Percentiles rank a stretch among this genome's conserved stretches.
These are phyloP conservation scores for Phytophthora podocarpi DNA, from an alignment of 352 stramenopile species.

Conservation along the genomic window DNA sequence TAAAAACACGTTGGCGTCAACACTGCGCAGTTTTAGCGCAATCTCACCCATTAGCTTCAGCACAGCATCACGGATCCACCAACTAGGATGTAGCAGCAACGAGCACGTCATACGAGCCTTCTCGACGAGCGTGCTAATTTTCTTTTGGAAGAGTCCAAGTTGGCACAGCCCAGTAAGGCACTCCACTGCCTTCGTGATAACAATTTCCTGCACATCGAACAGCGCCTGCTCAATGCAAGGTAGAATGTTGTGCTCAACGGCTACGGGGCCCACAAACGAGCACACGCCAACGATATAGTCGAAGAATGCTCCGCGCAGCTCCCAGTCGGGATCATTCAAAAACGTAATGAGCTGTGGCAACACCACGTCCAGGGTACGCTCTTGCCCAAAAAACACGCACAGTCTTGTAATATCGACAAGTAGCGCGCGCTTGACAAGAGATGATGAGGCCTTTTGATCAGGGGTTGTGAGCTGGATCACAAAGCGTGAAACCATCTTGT, in stretches of 20 bases:
- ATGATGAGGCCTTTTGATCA: conserved; percentile 90
- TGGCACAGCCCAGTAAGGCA: conserved; percentile 92
- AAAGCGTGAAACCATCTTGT: conserved; percentile 94
- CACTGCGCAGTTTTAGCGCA: conserved; percentile 84
- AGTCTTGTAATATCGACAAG: conserved; percentile 94
- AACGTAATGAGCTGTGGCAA: conserved; percentile 97
- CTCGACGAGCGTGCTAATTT: conserved; percentile 79
- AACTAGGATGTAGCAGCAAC: conserved; percentile 87
- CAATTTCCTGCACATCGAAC: conserved; percentile 96
- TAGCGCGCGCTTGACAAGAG: conserved; percentile 94
- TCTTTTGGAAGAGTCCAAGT: conserved; percentile 92
- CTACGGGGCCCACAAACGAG: conserved; percentile 93
- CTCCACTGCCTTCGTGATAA: conserved; percentile 93
- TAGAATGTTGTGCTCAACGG: conserved; percentile 96
- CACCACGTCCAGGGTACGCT: conserved; percentile 95
- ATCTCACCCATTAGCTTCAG: conserved; percentile 89
- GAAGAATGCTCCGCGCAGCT: conserved; percentile 91
- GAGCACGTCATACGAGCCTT: conserved; percentile 85
- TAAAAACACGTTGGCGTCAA: conserved; percentile 93
- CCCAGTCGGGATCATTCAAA: conserved; percentile 95
- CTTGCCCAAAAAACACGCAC: conserved; percentile 97
- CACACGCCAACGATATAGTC: conserved; percentile 94
- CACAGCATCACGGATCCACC: conserved; percentile 88
- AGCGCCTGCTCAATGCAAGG: conserved; percentile 97
- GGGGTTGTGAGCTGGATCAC: conserved; percentile 93